These are phyloP conservation scores for Marasmius fiardii DNA, from an alignment of 1,284 basidiomycete species.

Conservation along the genomic window DNA sequence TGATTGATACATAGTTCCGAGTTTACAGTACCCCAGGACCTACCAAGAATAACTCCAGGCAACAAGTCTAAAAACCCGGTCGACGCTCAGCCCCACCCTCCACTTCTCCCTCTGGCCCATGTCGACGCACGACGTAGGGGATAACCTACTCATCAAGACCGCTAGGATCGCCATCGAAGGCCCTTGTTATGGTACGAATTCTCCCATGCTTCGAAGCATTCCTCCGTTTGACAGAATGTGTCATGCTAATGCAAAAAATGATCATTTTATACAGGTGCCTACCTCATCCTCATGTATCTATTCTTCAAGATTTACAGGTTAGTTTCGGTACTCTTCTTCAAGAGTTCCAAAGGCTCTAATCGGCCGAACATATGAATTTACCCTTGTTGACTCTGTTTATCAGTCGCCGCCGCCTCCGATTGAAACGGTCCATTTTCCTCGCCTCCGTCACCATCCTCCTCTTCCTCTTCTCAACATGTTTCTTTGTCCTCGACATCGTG, in stretches of 20 bases:
- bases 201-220: background rate
- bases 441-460: background rate
- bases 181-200: background rate
- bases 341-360: background rate
- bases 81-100: too few relatives aligned
- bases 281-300: conserved; percentile 15
- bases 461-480: background rate
- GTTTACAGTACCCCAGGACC: too few relatives aligned
- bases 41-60: too few relatives aligned
- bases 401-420: background rate
- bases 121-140: background rate
- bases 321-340: conserved; percentile 9
- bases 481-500: conserved; percentile 6
- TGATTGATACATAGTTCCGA: too few relatives aligned
- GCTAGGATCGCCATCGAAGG: background rate
- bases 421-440: background rate
- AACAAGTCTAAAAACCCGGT: too few relatives aligned
- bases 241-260: too few relatives aligned
- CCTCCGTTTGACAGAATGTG: background rate
- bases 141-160: background rate
- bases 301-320: conserved; percentile 13
- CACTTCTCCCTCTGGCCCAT: too few relatives aligned
- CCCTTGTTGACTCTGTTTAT: too few relatives aligned
- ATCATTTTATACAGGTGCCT: conserved; percentile 11
- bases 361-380: background rate